Evolutionary conservation across 148 eudicot genomes (phyloP).

Genomic region (Camellia sinensis): DNA sequence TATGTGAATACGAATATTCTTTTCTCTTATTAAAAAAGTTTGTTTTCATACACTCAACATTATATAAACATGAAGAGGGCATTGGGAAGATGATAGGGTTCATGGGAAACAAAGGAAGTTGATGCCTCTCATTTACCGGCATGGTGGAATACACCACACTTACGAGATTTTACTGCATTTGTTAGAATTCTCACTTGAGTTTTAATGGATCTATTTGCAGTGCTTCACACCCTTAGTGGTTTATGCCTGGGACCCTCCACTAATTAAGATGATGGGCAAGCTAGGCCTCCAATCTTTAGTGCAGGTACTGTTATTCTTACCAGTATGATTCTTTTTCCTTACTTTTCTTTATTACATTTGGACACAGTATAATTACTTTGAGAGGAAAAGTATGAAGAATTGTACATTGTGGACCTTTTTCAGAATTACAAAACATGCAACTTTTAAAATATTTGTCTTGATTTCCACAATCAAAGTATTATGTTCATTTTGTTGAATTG

Average conservation of each 20-base stretch:
- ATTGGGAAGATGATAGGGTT: no score
- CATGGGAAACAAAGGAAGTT: background rate
- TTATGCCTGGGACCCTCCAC: conserved; percentile 24
- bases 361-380: background rate
- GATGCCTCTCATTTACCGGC: background rate
- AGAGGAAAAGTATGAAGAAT: background rate
- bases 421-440: background rate
- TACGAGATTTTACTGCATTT: background rate
- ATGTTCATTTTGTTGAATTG: background rate
- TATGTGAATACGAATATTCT: no score
- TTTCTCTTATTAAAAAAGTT: no score
- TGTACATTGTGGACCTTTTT: background rate
- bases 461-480: background rate
- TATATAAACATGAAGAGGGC: no score
- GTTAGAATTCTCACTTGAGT: conserved; percentile 13
- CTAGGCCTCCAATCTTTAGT: conserved; percentile 20
- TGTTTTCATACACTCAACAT: no score
- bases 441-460: background rate
- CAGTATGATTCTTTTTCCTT: no score
- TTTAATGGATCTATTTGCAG: conserved; percentile 20
- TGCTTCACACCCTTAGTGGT: conserved; percentile 25
- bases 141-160: background rate
- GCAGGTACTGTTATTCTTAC: conserved; percentile 18
- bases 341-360: no score
- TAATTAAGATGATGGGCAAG: conserved; percentile 6